phyloP scores from a whole-genome alignment of 139 green algal species.

The Chlamydomonas incerta region DNA sequence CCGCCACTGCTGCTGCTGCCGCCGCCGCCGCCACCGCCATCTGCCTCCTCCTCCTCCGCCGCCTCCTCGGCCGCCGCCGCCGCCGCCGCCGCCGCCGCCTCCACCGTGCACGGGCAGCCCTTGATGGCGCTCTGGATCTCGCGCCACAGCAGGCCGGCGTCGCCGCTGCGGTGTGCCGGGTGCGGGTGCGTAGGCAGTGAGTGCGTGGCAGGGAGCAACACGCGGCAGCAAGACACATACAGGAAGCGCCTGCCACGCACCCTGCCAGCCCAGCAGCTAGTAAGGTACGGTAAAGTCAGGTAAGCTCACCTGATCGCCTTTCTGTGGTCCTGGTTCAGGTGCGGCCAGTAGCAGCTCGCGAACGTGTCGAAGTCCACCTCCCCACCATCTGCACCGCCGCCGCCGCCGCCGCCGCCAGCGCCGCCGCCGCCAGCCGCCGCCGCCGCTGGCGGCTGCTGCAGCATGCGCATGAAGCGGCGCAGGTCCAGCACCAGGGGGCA shows the following conservation, averaged over 20 bases:
- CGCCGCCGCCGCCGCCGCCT: no score
- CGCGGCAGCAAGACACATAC: no score
- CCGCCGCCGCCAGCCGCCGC: background rate
- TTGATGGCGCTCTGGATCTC: slow-evolving; percentile 68
- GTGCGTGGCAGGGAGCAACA: no score
- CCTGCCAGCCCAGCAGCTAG: no score
- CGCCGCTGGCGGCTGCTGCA: background rate
- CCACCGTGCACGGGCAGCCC: slow-evolving; percentile 45
- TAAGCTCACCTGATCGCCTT: slow-evolving; percentile 21
- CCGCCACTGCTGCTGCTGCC: no score
- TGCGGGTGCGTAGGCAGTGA: no score
- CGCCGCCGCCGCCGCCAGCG: background rate
- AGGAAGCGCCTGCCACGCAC: no score
- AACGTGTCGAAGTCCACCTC: slow-evolving; percentile 51
- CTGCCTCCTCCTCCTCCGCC: no score
- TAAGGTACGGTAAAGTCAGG: no score
- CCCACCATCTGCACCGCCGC: no score
- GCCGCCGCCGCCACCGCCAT: no score
- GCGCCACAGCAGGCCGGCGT: slow-evolving; percentile 48
- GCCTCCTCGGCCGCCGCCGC: background rate
- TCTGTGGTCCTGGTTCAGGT: background rate
- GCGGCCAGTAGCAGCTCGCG: slow-evolving; percentile 34
- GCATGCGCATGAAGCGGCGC: slow-evolving; percentile 1
- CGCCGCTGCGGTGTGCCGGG: no score
- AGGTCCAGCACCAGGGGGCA: slow-evolving; percentile 34